Conservation (phyloP, 371 early-diverging fungal species). For the Vairimorpha apis region DNA sequence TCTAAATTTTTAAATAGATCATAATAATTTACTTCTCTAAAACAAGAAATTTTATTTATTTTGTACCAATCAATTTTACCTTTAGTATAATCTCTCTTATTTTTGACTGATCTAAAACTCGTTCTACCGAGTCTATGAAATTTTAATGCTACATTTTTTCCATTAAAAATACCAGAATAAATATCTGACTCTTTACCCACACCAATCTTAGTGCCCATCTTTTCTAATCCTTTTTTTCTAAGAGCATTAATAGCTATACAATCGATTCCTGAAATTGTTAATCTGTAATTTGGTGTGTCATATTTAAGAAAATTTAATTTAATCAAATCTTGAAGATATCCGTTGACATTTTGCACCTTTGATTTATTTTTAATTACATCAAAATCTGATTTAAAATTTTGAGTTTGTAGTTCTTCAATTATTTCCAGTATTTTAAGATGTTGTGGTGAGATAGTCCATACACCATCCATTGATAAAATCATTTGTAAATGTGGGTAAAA, state of each 20-base stretch:
- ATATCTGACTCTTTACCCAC: conserved; percentile 90
- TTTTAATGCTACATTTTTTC: conserved; percentile 49
- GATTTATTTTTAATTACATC: conserved; percentile 46
- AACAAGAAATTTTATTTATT: conserved; percentile 64
- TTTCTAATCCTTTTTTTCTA: conserved; percentile 73
- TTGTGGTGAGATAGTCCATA: conserved; percentile 49
- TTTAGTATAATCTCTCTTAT: conserved; percentile 83
- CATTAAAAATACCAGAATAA: conserved; percentile 49
- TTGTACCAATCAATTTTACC: conserved; percentile 58
- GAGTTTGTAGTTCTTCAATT: conserved; percentile 48
- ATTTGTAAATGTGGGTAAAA: conserved; percentile 9
- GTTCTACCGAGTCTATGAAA: conserved; percentile 77
- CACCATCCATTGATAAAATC: conserved; percentile 53
- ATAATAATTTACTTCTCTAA: conserved; percentile 53
- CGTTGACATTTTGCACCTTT: conserved; percentile 40
- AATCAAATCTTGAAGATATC: conserved; percentile 49
- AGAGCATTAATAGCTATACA: conserved; percentile 89
- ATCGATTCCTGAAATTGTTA: conserved; percentile 96
- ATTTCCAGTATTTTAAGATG: conserved; percentile 56
- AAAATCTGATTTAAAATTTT: conserved; percentile 35
- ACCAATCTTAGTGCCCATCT: conserved; percentile 95
- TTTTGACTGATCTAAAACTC: conserved; percentile 91
- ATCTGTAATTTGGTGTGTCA: conserved; percentile 70
- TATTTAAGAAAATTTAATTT: conserved; percentile 54
- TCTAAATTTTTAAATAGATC: conserved; percentile 75